Evolutionary conservation across 495 filamentous ascomycete genomes (phyloP), one percentile per base, ranked within the genome.

Genomic region (Oidiodendron maius): DNA sequence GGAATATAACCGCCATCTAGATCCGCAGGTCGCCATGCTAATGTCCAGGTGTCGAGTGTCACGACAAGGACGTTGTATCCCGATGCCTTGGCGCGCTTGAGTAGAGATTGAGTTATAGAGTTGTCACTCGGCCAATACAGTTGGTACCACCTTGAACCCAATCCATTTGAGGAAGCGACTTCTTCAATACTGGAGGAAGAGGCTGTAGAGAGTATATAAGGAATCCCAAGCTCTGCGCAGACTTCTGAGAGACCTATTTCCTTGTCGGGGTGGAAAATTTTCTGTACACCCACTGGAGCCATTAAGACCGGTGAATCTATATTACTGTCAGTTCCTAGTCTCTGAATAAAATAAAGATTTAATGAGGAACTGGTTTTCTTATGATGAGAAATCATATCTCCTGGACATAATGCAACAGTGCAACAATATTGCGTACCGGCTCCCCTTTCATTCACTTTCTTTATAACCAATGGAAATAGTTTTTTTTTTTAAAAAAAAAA

Each of bases 101-200:
- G 30, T 15, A 47, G 20, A 8, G 76, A 76, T 0, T 70, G 47
- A 0, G 83, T 84, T 38, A 84, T 59, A 5, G 75, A 66, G 35
- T 78, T 65, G 58, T 78, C 70, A 5, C 57, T 50, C 2, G 81
- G 80, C 76, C 81, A 82, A 61, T 86, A 87, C 11, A 87, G 70
- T 59, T 87, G 83, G 60, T 76, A 86, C 71, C 76, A 64, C 48
- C 69, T 55, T 1, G 46, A 20, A 0, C 69, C 57, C n/a, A 32
- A 45, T 12, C 46, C 57, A 20, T 34, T 57, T 28, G 57, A 56
- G 3, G 45, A 52, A 10, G 56, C 59, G 35, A 70, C 57, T 6
- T 65, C 63, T 43, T 71, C 67, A 49, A 66, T 59, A 1, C 56
- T 55, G 10, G 53, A 42, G 35, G 55, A 53, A 16, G 62, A 53